Base-by-base conservation (phyloP, 768 basidiomycete species). In the Porphyrellus cyaneotinctus region DNA sequence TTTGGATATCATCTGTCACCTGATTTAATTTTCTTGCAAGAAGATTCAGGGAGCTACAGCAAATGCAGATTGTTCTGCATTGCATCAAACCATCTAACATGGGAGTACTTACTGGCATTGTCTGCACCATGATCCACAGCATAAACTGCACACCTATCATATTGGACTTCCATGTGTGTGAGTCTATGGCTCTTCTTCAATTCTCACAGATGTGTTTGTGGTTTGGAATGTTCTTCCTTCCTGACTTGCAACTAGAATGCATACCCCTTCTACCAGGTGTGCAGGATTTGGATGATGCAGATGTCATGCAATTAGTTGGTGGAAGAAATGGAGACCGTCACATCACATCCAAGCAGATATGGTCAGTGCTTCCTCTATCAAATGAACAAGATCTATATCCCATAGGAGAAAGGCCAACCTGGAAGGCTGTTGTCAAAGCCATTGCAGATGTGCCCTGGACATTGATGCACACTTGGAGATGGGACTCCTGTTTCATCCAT, bases 81-180 rank as follows among this genome's bases (percentile, higher is more conserved):
- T 13, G 12, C 2, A 35, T 50, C 0, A 23, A 54, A 15, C 58
- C 57, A 11, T 33, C 53, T 2, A 60, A 60, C 30, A 22, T 58
- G 28, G 53, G 49, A 3, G 24, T 55, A 1, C 14, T 60, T 0
- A 60, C 57, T 2, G 52, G 58, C 2, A 38, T 60, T 2, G 1
- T 60, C 0, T 50, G 49, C 26, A 24, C 42, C 28, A 42, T 59
- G 43, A 36, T 60, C 4, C 36, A 23, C 1, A 33, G 52, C n/a
- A 49, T 47, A 1, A 20, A 23, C 37, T 36, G 41, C 14, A 60
- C 57, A 13, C n/a, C 43, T 2, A 44, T 44, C 18, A 44, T 44
- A 4, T 20, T 44, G 18, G 43, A 44, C 18, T 31, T 30, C 30
- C n/a, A 44, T 31, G 11, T 44, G 1, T 10, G 30, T 1, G 11